Percentiles rank a stretch among this genome's conserved stretches.
phyloP scores from a whole-genome alignment of 225 moss, liverwort and hornwort species.

The Bryum argenteum region DNA sequence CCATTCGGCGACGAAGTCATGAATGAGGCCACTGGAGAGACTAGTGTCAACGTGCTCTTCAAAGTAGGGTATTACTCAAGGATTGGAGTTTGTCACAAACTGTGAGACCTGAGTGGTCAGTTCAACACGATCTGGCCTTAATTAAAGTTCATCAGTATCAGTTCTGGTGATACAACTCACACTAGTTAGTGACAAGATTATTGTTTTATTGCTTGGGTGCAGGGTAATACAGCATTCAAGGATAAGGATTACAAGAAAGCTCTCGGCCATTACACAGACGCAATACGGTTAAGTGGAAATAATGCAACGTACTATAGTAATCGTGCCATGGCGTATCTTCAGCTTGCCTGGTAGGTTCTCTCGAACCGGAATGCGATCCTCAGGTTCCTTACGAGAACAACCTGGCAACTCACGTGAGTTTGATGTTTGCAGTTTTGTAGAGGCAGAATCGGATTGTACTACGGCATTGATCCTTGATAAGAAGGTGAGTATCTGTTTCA shows the following conservation, averaged over 20 bases:
- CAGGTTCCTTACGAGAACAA: slow-evolving; percentile 5
- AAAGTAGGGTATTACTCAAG: no score
- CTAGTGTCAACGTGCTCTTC: no score
- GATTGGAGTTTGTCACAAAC: slow-evolving; percentile 4
- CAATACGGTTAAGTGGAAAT: slow-evolving; percentile 76
- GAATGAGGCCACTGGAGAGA: slow-evolving; percentile 3
- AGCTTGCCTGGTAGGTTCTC: slow-evolving; percentile 66
- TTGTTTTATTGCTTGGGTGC: slow-evolving; percentile 26
- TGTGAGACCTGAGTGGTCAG: no score
- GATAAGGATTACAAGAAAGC: slow-evolving; percentile 83
- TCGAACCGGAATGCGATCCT: slow-evolving; percentile 7
- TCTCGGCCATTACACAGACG: slow-evolving; percentile 76
- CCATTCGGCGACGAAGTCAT: background rate
- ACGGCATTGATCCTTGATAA: slow-evolving; percentile 87
- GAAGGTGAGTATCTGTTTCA: slow-evolving; percentile 54
- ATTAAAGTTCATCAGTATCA: background rate
- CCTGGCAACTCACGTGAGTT: slow-evolving; percentile 19
- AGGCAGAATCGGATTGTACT: slow-evolving; percentile 94
- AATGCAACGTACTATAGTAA: slow-evolving; percentile 92
- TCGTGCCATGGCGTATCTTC: slow-evolving; percentile 90
- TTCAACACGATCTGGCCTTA: no score
- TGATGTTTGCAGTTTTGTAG: slow-evolving; percentile 66
- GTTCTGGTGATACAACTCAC: background rate
- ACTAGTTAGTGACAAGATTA: background rate
- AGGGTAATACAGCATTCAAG: slow-evolving; percentile 96